Evolutionary conservation across 805 yeast genomes (phyloP).

Genomic region (Candida tallmaniae): DNA sequence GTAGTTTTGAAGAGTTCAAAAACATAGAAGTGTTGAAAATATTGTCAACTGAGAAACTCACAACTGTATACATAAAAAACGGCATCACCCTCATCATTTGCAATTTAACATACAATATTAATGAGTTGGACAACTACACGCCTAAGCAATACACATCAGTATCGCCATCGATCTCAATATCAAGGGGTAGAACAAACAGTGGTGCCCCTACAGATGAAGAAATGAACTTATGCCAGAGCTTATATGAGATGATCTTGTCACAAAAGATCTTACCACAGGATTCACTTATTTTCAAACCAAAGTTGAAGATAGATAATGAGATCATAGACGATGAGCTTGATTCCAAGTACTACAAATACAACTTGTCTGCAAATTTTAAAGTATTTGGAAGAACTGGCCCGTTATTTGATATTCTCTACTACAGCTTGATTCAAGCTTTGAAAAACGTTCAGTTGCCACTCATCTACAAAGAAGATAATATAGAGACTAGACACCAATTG

Average conservation of each 20-base stretch:
- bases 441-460: conserved; percentile 58
- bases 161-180: conserved; percentile 72
- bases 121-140: conserved; percentile 3
- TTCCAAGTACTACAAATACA: conserved; percentile 29
- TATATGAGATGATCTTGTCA: conserved; percentile 57
- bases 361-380: conserved; percentile 66
- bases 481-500: conserved; percentile 5
- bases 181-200: conserved; percentile 69
- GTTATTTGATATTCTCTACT: conserved; percentile 70
- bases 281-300: conserved; percentile 22
- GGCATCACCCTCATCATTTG: conserved; percentile 12
- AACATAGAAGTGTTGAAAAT: conserved; percentile 39
- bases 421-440: conserved; percentile 61
- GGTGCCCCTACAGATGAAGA: conserved; percentile 89
- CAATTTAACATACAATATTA: conserved; percentile 8
- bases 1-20: conserved; percentile 70
- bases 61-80: conserved; percentile 10
- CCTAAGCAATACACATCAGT: conserved; percentile 31
- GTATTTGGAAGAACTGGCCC: conserved; percentile 83
- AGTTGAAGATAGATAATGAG: conserved; percentile 11
- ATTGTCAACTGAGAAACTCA: conserved; percentile 16
- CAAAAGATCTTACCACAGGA: conserved; percentile 47
- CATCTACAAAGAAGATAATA: conserved; percentile 34
- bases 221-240: conserved; percentile 62
- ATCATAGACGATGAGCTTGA: conserved; percentile 7